Percentiles rank a stretch among this genome's conserved stretches.
These are phyloP conservation scores for Thelephora aurantiotincta DNA, from an alignment of 768 basidiomycete species.

Conservation along the genomic window DNA sequence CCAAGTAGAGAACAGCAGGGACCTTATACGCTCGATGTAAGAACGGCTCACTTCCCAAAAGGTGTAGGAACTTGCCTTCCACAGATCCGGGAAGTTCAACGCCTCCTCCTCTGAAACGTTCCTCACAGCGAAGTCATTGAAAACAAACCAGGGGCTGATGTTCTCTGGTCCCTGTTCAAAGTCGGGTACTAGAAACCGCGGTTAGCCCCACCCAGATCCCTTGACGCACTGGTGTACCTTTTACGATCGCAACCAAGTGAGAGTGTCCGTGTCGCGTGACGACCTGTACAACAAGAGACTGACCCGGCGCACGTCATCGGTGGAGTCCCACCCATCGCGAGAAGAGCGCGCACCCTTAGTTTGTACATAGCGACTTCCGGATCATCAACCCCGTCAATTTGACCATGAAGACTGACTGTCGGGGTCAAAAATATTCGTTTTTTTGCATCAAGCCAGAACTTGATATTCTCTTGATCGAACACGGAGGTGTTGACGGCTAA, in stretches of 20 bases:
- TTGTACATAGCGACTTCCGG: conserved; percentile 46
- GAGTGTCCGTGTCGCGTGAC: conserved; percentile 54
- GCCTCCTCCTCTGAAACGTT: conserved; percentile 82
- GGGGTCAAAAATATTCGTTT: conserved; percentile 47
- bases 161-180: conserved; percentile 28
- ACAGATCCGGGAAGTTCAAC: conserved; percentile 70
- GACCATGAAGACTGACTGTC: conserved; percentile 40
- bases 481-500: conserved; percentile 79
- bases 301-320: neutral
- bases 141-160: conserved; percentile 72
- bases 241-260: conserved; percentile 82
- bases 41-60: neutral
- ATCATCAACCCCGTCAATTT: conserved; percentile 45
- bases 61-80: conserved; percentile 58
- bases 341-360: conserved; percentile 41
- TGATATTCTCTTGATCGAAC: conserved; percentile 57
- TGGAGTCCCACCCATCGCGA: neutral
- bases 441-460: conserved; percentile 61
- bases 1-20: conserved; percentile 83
- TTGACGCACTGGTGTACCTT: conserved; percentile 34
- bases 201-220: neutral
- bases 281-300: conserved; percentile 80
- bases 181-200: conserved; percentile 43
- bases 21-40: conserved; percentile 28
- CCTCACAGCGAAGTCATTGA: conserved; percentile 91